Base-by-base conservation (phyloP, 139 green algal genomes). In the Deuterostichococcus epilithicus region DNA sequence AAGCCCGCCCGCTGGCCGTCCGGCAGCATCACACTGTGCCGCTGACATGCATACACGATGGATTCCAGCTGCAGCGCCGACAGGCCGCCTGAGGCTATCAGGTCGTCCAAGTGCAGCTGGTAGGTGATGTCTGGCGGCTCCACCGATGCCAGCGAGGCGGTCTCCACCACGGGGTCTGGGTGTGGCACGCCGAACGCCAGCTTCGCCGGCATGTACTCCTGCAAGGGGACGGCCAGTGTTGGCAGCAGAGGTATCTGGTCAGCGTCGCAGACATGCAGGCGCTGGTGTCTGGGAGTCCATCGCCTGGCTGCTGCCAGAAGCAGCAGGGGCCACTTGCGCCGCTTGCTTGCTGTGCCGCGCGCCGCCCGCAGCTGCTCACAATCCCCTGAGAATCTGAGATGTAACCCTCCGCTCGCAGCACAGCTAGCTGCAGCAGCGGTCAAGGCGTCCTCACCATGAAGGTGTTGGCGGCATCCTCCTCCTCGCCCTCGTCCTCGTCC, bases 121-220 rank as follows among this genome's bases (percentile, higher is more conserved):
- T 90, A 85, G 5, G 68, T 74, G 44, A 91, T 80, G 81, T 90
- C 86, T 0, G 86, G 86, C 5, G 86, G 85, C 44, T 85, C 73
- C 52, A 87, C 82, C 6, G 86, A 73, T 22, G 83, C 78, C 68
- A 91, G 83, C 33, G 78, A 86, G 59, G 83, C 74, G 0, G 86
- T 90, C 73, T 91, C 87, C 42, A 91, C 87, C 47, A 91, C 86
- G 34, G 82, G 60, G 72, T 91, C 87, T 1, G 87, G 86, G 73
- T 91, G 87, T 3, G 74, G 66, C 32, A 42, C 5, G 5, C 87
- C 87, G 2, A 79, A 73, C 10, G 45, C 22, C 38, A 90, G 76
- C 76, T 91, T 91, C 66, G 83, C 72, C 2, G 82, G 82, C 32
- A 60, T 60, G 72, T 89, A 88, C 33, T 81, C 81, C 78, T 85